Conservation (phyloP, 2,329 filamentous ascomycete species). For the Onygena corvina region DNA sequence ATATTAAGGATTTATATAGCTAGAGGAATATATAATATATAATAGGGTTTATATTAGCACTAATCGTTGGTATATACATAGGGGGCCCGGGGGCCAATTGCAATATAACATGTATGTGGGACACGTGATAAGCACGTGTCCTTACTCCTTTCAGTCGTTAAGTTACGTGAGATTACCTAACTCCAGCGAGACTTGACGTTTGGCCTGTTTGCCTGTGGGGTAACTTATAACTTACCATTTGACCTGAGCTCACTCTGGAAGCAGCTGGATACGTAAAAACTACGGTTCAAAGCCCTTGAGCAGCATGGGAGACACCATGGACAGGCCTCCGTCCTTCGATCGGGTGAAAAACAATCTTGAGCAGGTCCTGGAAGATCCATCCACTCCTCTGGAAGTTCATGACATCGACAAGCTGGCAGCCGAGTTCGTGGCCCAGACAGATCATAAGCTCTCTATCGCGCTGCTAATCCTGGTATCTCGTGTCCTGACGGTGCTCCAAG, state of each 20-base stretch:
- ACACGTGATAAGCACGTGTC: no score
- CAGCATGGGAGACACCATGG: slow-evolving; percentile 18
- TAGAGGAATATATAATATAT: no score
- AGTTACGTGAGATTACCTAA: no score
- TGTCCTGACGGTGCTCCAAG: slow-evolving; percentile 42
- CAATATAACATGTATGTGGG: no score
- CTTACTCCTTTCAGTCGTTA: no score
- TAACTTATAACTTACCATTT: not conserved
- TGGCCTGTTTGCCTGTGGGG: slow-evolving; percentile 16
- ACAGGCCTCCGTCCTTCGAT: slow-evolving; percentile 26
- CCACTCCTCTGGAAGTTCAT: slow-evolving; percentile 35
- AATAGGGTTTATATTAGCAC: no score
- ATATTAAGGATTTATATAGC: no score
- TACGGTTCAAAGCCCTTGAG: not conserved
- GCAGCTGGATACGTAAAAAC: not conserved
- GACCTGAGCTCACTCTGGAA: not conserved
- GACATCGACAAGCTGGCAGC: slow-evolving; percentile 42
- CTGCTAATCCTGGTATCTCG: slow-evolving; percentile 38
- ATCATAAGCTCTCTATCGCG: slow-evolving; percentile 27
- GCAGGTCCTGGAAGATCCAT: slow-evolving; percentile 34
- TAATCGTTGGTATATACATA: no score
- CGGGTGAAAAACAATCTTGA: slow-evolving; percentile 34
- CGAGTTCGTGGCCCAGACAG: slow-evolving; percentile 29
- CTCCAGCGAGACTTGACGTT: slow-evolving; percentile 11
- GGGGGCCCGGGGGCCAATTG: no score